These are phyloP conservation scores for Porphyrellus cyaneotinctus DNA, from an alignment of 768 basidiomycete genomes.

Conservation along the genomic window DNA sequence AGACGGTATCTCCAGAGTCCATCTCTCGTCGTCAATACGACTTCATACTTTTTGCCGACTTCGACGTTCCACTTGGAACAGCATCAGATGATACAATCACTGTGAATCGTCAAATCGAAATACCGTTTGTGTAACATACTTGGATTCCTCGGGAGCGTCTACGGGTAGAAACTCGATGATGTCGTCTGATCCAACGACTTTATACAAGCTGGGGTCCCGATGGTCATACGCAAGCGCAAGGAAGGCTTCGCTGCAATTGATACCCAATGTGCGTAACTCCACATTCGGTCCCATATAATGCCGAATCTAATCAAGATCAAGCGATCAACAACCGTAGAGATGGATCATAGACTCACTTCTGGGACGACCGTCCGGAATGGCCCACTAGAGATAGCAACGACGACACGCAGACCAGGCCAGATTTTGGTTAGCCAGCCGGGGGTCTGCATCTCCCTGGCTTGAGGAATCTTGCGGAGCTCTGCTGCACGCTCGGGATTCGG, in stretches of 20 bases:
- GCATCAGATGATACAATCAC: neutral
- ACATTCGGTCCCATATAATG: constrained; percentile 20
- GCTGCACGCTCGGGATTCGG: constrained; percentile 15
- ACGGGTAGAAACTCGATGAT: constrained; percentile 19
- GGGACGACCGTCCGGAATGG: constrained; percentile 22
- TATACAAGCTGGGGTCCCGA: constrained; percentile 21
- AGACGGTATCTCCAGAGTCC: constrained; percentile 24
- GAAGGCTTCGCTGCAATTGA: constrained; percentile 24
- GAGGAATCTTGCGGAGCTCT: constrained; percentile 13
- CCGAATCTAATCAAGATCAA: constrained; percentile 7
- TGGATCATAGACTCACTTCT: constrained; percentile 5
- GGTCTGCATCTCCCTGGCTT: neutral
- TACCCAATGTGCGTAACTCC: constrained; percentile 16
- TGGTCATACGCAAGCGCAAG: constrained; percentile 22
- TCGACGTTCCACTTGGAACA: constrained; percentile 20
- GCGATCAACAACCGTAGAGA: neutral
- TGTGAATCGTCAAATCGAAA: neutral
- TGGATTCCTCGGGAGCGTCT: constrained; percentile 21
- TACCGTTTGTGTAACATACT: constrained; percentile 18
- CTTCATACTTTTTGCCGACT: constrained; percentile 14
- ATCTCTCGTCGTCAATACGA: constrained; percentile 25
- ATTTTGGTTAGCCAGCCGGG: constrained; percentile 21
- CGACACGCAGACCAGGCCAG: constrained; percentile 16
- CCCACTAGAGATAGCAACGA: constrained; percentile 22
- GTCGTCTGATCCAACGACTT: constrained; percentile 24